Percentiles rank a stretch among this genome's conserved stretches.
Evolutionary conservation across 2,329 filamentous ascomycete genomes (phyloP).

Genomic region (Claviceps quebecensis): DNA sequence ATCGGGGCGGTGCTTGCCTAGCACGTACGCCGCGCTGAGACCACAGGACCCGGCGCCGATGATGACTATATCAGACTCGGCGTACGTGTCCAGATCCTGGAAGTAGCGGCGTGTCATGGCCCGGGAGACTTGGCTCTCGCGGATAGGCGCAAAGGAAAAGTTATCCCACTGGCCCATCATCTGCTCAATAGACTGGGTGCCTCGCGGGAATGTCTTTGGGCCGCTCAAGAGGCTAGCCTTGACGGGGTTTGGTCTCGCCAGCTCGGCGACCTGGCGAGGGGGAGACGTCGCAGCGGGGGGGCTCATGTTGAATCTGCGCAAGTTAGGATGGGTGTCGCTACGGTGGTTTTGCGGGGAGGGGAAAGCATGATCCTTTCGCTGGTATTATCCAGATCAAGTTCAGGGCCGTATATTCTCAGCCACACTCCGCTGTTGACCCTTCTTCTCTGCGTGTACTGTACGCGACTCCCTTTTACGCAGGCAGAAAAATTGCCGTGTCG

Average conservation of each 20-base stretch:
- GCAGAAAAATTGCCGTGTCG: neutral
- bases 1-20: conserved; percentile 73
- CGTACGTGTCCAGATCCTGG: conserved; percentile 72
- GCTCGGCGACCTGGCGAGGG: conserved; percentile 33
- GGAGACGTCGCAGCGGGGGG: conserved; percentile 58
- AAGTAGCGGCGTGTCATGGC: conserved; percentile 95
- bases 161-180: conserved; percentile 66
- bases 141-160: conserved; percentile 76
- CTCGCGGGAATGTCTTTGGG: conserved; percentile 12
- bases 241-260: conserved; percentile 27
- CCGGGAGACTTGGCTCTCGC: conserved; percentile 81
- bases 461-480: neutral
- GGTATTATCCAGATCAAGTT: conserved; percentile 99
- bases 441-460: neutral
- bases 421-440: conserved; percentile 13
- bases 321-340: conserved; percentile 15
- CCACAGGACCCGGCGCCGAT: conserved; percentile 83
- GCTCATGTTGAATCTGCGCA: conserved; percentile 47
- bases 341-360: conserved; percentile 33
- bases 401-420: conserved; percentile 79
- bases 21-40: conserved; percentile 69
- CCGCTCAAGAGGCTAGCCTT: conserved; percentile 23
- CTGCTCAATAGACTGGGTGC: conserved; percentile 39
- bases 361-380: conserved; percentile 97
- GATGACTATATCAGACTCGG: conserved; percentile 89